These are phyloP conservation scores for Hibiscus trionum DNA, from an alignment of 345 rosid species.

Conservation along the genomic window DNA sequence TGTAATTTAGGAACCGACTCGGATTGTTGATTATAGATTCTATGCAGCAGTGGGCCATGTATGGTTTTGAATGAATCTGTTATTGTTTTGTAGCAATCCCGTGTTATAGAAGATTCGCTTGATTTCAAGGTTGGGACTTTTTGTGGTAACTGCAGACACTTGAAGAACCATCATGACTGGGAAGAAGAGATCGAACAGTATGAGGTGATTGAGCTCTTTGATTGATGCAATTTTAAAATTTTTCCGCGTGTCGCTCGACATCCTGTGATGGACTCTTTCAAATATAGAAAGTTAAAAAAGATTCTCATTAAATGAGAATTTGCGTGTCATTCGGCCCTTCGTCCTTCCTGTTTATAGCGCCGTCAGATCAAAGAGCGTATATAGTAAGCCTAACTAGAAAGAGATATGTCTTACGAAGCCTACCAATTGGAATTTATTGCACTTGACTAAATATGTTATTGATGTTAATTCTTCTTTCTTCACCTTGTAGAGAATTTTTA, in stretches of 20 bases:
- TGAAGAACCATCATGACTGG: slow-evolving; percentile 63
- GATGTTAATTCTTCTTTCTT: neutral
- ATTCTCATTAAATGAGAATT: neutral
- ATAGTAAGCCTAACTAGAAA: slow-evolving; percentile 4
- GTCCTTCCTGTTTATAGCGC: neutral
- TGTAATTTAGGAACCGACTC: too few species aligned
- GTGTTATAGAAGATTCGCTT: neutral
- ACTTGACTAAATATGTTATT: neutral
- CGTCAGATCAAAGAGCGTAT: neutral
- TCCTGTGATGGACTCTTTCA: neutral
- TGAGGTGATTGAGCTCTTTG: slow-evolving; percentile 46
- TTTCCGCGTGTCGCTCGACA: neutral
- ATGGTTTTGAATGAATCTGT: too few species aligned
- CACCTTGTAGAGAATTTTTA: neutral
- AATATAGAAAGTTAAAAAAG: neutral
- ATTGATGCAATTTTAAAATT: neutral
- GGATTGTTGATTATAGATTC: too few species aligned
- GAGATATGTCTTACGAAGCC: neutral
- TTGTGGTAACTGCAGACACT: slow-evolving; percentile 49
- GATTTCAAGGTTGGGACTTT: slow-evolving; percentile 65
- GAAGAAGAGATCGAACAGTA: slow-evolving; percentile 54
- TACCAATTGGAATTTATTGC: neutral
- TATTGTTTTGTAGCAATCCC: too few species aligned
- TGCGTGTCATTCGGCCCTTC: neutral
- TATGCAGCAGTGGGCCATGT: too few species aligned